Base-by-base conservation (phyloP, 371 early-diverging fungal genomes). In the Apophysomyces trapeziformis region DNA sequence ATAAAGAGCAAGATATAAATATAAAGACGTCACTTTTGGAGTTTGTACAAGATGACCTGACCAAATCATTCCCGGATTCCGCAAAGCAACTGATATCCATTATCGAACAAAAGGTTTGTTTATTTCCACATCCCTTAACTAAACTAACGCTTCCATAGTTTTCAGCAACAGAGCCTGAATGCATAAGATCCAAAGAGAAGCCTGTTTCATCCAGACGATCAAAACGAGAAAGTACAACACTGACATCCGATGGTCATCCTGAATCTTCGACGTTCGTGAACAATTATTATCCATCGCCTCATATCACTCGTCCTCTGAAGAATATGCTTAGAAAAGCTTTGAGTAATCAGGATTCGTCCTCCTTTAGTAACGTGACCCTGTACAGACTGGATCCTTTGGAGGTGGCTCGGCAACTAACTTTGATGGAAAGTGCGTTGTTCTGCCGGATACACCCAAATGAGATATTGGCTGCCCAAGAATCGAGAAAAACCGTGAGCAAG, bases 361-460 rank as follows among this genome's bases (percentile, higher is more conserved):
- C 4, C 9, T 38, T 7, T 21, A 50, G 21, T 5, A 50, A 50
- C 21, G 21, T 50, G 60, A 68, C 38, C 16, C 54, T 50, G 9
- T 50, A 79, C 39, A 92, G 93, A 38, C 68, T 95, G 16, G 92
- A 95, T 63, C 86, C 92, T 2, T 45, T 84, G 8, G 93, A 93
- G 73, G 68, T 93, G 3, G 93, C 95, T 1, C 77, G 93, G 9
- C 93, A 95, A 68, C 66, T 95, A 38, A 92, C 93, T 5, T 45
- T 93, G 2, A 79, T 91, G 77, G 91, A 91, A 47, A 82, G 72
- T 57, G 66, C 66, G 1, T 58, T 84, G 59, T 92, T 88, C 68
- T 80, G 82, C 64, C 77, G 78, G 58, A 87, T 94, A 58, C 70
- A 78, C 57, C 85, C 89, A 7, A 75, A 71, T 14, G 94, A 94